These are phyloP conservation scores for Leishmania lainsoni DNA, from an alignment of 208 protist species.

Conservation along the genomic window DNA sequence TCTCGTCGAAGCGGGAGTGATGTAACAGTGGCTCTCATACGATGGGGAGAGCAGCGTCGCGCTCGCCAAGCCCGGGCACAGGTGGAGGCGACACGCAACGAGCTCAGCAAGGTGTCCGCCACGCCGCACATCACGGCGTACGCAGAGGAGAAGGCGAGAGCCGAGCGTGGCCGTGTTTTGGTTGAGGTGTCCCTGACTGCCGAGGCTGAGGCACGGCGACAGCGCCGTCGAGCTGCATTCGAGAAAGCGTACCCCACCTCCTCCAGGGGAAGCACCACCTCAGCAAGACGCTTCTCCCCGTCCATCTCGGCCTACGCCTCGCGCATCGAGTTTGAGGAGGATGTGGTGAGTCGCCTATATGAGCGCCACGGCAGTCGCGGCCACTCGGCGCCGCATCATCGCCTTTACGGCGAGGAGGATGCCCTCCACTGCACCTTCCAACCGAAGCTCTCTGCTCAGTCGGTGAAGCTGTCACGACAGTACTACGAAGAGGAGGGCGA, in stretches of 20 bases:
- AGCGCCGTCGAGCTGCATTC: conserved; percentile 52
- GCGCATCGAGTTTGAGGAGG: conserved; percentile 35
- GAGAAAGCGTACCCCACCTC: conserved; percentile 34
- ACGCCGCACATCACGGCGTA: conserved; percentile 60
- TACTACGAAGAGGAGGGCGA: conserved; percentile 48
- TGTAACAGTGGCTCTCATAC: conserved; percentile 21
- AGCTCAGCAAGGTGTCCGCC: conserved; percentile 36
- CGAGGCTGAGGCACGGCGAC: conserved; percentile 52
- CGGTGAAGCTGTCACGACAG: conserved; percentile 37
- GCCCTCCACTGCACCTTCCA: conserved; percentile 59
- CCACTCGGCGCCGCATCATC: background rate
- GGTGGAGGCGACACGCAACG: conserved; percentile 34
- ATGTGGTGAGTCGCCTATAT: conserved; percentile 70
- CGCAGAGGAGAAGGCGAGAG: conserved; percentile 42
- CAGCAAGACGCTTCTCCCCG: conserved; percentile 22
- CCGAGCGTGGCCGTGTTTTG: conserved; percentile 23
- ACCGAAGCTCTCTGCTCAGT: conserved; percentile 47
- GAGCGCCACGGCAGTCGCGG: conserved; percentile 14
- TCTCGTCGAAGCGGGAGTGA: conserved; percentile 23
- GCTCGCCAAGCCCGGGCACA: conserved; percentile 32
- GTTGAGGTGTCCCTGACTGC: conserved; percentile 64
- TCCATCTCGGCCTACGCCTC: conserved; percentile 55
- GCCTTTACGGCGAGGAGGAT: conserved; percentile 40
- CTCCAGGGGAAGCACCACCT: background rate
- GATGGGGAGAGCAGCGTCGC: conserved; percentile 53